Base-by-base conservation (phyloP, 257 asterid species). In the Nyctanthes arbortristis region DNA sequence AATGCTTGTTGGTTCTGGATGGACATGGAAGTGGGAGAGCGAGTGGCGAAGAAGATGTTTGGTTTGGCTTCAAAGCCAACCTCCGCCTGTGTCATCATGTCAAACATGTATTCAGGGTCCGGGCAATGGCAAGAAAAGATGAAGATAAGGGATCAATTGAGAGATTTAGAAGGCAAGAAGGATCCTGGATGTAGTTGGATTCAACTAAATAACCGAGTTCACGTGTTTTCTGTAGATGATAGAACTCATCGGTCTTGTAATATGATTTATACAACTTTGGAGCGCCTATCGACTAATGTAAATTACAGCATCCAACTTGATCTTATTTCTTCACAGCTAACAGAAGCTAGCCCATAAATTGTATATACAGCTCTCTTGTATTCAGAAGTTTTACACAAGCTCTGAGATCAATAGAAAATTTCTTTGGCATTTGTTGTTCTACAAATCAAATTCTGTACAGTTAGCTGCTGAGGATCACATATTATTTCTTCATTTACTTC, bases 101-200 rank as follows among this genome's bases (percentile, higher is more conserved):
- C 97, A 0, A 92, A 92, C 64, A 69, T 92, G 67, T 90, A 89
- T 86, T 90, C 96, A 4, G 66, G 82, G 45, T 71, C 76, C 3
- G 96, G 91, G 13, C 82, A 77, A 67, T 89, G 96, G 98, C 75
- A 74, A 69, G 80, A 84, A 73, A 90, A 79, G 85, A 30, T 78
- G 81, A 78, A 74, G 81, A 76, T 77, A 43, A 78, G 95, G 66
- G 76, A 78, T 18, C 16, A 61, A 6, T 39, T 87, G 81, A 71
- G 70, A 68, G 83, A 75, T 16, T 64, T 73, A 73, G 87, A 84
- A 45, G 77, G 63, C 40, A 81, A 74, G 79, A 89, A 89, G 82
- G 91, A 82, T 82, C 92, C 84, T 3, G 98, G 98, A 13, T 87
- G 87, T 78, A 93, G 97, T 76, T 90, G 96, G 97, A 79, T 90